Base-by-base conservation (phyloP, 441 rosid species). In the Lepidium campestre region DNA sequence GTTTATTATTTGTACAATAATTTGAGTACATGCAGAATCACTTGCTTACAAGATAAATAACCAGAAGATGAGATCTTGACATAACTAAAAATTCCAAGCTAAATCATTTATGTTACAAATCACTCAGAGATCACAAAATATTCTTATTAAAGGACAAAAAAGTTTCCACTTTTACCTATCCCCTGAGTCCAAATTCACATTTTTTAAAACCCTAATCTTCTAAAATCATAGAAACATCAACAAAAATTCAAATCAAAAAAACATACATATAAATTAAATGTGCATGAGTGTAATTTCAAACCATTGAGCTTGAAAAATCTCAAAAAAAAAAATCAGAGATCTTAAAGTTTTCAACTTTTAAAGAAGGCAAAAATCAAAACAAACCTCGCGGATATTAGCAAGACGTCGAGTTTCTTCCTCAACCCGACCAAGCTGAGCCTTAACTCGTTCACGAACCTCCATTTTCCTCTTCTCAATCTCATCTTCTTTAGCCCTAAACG, bases 391-490 rank as follows among this genome's bases (percentile, higher is more conserved):
- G 71, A 93, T 90, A 54, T 50, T 13, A 56, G 97, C 94, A 68
- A 93, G 75, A 70, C 95, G 90, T 40, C 83, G 85, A 48, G 91
- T 78, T 68, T 90, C 96, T 62, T 90, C 87, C 71, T 93, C 93
- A 60, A 90, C 93, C 22, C 95, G 94, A 67, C 93, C 90, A 57
- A 90, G 32, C 77, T 90, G 96, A 59, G 87, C 86, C 74, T 87
- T 86, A 61, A 93, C 95, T 65, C 79, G 76, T 64, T 90, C 98
- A 59, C 84, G 83, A 36, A 93, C 93, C 77, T 93, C 96, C 79
- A 78, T 62, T 70, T 85, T 93, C 78, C 80, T 89, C 87, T 58
- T 85, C 78, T 93, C 98, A 68, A 89, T 93, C 82, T 93, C 98
- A 69, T 93, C 96, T 46, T 93, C 97, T 76, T 89, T 93, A 68